These are phyloP conservation scores for Aspergillus spinulosporus DNA, from an alignment of 2,329 filamentous ascomycete species.

Conservation along the genomic window DNA sequence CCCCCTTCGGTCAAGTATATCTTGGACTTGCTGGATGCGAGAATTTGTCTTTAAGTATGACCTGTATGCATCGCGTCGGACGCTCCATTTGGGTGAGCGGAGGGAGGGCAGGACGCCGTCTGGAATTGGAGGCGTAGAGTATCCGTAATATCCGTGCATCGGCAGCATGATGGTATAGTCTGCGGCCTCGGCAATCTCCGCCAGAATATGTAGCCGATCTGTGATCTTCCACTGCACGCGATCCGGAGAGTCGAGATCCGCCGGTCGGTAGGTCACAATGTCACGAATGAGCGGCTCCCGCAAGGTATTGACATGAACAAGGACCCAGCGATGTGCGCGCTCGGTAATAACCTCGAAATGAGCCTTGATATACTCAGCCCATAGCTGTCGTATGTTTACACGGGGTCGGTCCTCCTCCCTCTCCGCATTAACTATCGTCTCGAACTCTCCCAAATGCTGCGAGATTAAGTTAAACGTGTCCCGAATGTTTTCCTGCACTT, in stretches of 20 bases:
- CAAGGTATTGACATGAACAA: conserved; percentile 19
- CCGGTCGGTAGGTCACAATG: background rate
- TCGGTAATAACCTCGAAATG: conserved; percentile 26
- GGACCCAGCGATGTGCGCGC: conserved; percentile 30
- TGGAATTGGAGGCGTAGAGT: background rate
- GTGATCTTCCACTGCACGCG: conserved; percentile 1
- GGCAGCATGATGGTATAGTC: conserved; percentile 28
- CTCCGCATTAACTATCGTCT: conserved; percentile 20
- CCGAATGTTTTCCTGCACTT: conserved; percentile 18
- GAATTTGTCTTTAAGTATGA: conserved; percentile 10
- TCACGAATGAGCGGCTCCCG: conserved; percentile 18
- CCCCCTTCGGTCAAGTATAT: no score
- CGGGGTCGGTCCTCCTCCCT: background rate
- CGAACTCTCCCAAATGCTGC: conserved; percentile 20
- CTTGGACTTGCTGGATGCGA: background rate
- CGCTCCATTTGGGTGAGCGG: background rate
- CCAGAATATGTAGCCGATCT: conserved; percentile 15
- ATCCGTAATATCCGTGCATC: conserved; percentile 30
- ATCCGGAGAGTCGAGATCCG: background rate
- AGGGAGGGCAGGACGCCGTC: background rate
- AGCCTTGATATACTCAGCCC: conserved; percentile 25
- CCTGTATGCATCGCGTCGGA: background rate
- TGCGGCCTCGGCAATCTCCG: conserved; percentile 19
- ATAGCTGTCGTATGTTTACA: conserved; percentile 22
- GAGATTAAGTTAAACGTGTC: conserved; percentile 29